Evolutionary conservation across 177 flowering plant species (phyloP), one percentile per base, ranked within the genome.

Genomic region (Vitis hybrid): DNA sequence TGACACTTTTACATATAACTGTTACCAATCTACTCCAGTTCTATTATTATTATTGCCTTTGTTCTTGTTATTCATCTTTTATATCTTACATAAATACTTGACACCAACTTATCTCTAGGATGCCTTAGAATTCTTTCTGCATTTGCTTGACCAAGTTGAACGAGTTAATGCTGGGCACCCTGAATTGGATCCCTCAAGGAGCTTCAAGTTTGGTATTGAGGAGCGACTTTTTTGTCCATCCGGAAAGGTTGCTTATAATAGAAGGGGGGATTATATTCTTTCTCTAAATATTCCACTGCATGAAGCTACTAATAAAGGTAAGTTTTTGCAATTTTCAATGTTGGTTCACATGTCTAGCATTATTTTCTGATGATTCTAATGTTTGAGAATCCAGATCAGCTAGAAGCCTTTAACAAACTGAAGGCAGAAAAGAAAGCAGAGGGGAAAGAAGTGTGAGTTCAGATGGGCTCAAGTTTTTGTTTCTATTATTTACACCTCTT

Each of bases 181-280:
- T 70, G 88, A 78, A 49, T 68, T 78, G 74, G 98, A 93, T 75
- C 97, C 99, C 21, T 84, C 98, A 56, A 90, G 84, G 78, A 77
- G 89, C 80, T 96, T 96, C 83, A 92, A 92, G 81, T 96, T 96
- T 86, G 95, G 97, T 56, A 81, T 96, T 79, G 99, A 93, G 86
- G 99, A 96, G 53, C 83, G 92, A 31, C 76, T 96, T 60, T 77
- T 71, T 53, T 96, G 99, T 71, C 72, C 91, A 48, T 96, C 99
- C 70, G 99, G 99, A 59, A 96, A 89, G 77, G 97, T 96, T 83
- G 81, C 97, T 57, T 96, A 91, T 69, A 93, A 88, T 81, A 89
- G 66, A 81, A 90, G 99, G 77, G 77, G 78, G 75, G 99, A 96
- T 65, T 87, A 82, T 72, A 87, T 90, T 75, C 94, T 96, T 19